Evolutionary conservation across 2,329 filamentous ascomycete species (phyloP).

Genomic region (Xylariaceae sp.): DNA sequence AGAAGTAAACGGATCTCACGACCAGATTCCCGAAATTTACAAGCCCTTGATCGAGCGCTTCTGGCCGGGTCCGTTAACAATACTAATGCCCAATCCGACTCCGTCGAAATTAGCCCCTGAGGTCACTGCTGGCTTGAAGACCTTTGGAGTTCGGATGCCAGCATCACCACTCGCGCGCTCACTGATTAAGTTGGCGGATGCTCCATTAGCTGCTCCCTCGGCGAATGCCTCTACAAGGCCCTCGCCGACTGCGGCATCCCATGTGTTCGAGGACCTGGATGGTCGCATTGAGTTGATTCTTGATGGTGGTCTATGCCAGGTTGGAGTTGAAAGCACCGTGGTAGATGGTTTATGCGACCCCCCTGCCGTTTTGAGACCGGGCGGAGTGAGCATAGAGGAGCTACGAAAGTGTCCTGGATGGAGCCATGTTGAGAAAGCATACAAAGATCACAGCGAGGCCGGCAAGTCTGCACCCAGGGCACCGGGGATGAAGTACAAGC

Average conservation of each 20-base stretch:
- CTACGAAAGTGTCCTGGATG: conserved; percentile 71
- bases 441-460: conserved; percentile 67
- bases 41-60: conserved; percentile 70
- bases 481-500: conserved; percentile 98
- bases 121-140: conserved; percentile 78
- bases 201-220: conserved; percentile 83
- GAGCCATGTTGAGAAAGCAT: conserved; percentile 71
- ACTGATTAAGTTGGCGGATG: conserved; percentile 72
- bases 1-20: conserved; percentile 26
- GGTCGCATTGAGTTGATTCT: conserved; percentile 81
- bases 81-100: conserved; percentile 73
- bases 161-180: conserved; percentile 76
- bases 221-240: conserved; percentile 93
- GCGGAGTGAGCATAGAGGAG: conserved; percentile 79
- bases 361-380: conserved; percentile 77
- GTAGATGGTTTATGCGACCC: conserved; percentile 82
- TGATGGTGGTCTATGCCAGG: conserved; percentile 78
- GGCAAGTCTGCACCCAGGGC: conserved; percentile 67
- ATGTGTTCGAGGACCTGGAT: conserved; percentile 79
- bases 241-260: conserved; percentile 82
- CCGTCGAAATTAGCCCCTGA: conserved; percentile 73
- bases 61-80: conserved; percentile 93
- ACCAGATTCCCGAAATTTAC: conserved; percentile 68
- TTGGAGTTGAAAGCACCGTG: conserved; percentile 95
- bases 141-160: conserved; percentile 89